phyloP scores from a whole-genome alignment of 2,329 filamentous ascomycete genomes.

The Aspergillus pseudoterreus region DNA sequence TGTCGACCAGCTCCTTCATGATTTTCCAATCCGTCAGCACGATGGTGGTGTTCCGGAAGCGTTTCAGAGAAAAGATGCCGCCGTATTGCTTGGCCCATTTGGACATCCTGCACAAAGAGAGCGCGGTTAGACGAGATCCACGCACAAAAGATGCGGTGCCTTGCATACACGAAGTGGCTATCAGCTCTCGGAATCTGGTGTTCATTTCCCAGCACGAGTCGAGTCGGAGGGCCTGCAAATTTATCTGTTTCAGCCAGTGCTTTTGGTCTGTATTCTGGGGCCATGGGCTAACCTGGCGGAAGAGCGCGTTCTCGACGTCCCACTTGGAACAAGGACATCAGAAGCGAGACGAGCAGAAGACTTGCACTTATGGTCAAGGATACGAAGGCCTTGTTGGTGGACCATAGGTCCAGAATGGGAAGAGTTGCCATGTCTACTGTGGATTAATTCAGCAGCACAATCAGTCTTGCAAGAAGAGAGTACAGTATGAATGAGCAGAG shows the following conservation, averaged over 20 bases:
- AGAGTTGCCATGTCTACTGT: background rate
- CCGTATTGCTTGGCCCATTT: slow-evolving; percentile 45
- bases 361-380: background rate
- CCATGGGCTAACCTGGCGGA: background rate
- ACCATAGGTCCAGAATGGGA: background rate
- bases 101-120: slow-evolving; percentile 31
- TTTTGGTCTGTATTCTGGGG: background rate
- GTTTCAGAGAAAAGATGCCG: slow-evolving; percentile 42
- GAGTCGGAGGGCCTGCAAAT: background rate
- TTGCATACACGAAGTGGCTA: background rate
- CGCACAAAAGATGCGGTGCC: background rate
- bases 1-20: slow-evolving; percentile 45
- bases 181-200: background rate
- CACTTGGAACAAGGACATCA: background rate
- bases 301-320: background rate
- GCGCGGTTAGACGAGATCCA: background rate
- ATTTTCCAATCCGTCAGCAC: slow-evolving; percentile 41
- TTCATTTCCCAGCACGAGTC: background rate
- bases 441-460: background rate
- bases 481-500: background rate
- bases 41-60: slow-evolving; percentile 38
- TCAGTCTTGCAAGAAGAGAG: background rate
- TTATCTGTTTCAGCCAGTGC: background rate
- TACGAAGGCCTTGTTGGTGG: background rate
- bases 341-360: background rate